These are phyloP conservation scores for Claviceps humidiphila DNA, from an alignment of 2,329 filamentous ascomycete species.

Conservation along the genomic window DNA sequence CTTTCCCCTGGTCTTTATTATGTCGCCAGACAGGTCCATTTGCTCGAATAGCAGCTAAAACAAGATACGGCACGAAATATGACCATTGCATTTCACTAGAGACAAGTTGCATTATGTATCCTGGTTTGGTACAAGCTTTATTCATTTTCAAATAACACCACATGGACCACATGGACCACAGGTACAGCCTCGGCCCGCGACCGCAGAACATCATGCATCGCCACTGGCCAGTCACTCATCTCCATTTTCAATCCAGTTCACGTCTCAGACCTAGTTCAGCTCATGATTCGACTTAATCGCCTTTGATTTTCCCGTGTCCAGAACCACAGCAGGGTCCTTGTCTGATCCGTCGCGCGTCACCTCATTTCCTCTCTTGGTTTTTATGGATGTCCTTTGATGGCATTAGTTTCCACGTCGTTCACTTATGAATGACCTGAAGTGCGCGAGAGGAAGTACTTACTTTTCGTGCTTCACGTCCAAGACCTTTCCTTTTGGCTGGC, in stretches of 20 bases:
- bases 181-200: too few species aligned
- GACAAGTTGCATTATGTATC: too few species aligned
- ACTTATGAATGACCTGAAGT: not conserved
- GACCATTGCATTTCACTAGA: too few species aligned
- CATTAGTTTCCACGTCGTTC: not conserved
- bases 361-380: slow-evolving; percentile 28
- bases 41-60: too few species aligned
- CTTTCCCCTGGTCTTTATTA: too few species aligned
- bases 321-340: slow-evolving; percentile 29
- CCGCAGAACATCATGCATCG: not conserved
- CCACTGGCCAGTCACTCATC: not conserved
- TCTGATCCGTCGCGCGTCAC: slow-evolving; percentile 26
- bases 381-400: slow-evolving; percentile 20
- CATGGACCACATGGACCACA: too few species aligned
- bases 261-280: slow-evolving; percentile 2
- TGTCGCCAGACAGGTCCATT: too few species aligned
- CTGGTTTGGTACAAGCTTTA: too few species aligned
- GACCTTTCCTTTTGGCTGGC: slow-evolving; percentile 29
- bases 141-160: too few species aligned
- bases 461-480: slow-evolving; percentile 29
- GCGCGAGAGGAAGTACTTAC: slow-evolving; percentile 14
- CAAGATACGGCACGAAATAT: too few species aligned
- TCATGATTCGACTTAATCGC: slow-evolving; percentile 5
- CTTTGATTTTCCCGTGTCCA: slow-evolving; percentile 19
- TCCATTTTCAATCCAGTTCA: not conserved